phyloP scores from a whole-genome alignment of 2,329 filamentous ascomycete species.

The Nemania serpens region DNA sequence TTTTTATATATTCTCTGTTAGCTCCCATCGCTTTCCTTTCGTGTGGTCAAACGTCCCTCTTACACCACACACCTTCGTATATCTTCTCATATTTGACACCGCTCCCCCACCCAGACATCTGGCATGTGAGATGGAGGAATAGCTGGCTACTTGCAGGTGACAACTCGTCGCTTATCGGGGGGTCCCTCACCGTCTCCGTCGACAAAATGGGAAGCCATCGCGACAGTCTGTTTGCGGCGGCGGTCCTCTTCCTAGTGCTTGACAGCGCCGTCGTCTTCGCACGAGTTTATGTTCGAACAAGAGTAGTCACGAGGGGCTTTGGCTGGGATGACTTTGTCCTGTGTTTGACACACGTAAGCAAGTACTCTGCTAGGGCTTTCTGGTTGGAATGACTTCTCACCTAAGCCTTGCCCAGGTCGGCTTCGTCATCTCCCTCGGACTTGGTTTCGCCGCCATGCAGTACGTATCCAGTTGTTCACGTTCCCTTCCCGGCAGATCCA shows the following conservation, averaged over 20 bases:
- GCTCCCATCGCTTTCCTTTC: background rate
- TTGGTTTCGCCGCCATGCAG: constrained; percentile 39
- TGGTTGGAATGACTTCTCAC: constrained; percentile 20
- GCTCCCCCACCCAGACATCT: background rate
- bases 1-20: background rate
- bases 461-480: constrained; percentile 14
- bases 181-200: background rate
- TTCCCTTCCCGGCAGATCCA: background rate
- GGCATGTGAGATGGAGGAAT: constrained; percentile 17
- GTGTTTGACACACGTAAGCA: constrained; percentile 37
- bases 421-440: constrained; percentile 35
- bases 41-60: background rate
- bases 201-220: constrained; percentile 20
- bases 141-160: constrained; percentile 9
- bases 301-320: constrained; percentile 35
- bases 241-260: constrained; percentile 36
- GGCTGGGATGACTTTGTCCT: constrained; percentile 41
- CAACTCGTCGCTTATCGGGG: constrained; percentile 14
- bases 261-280: constrained; percentile 34
- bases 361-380: background rate
- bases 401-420: constrained; percentile 28
- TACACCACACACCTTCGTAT: background rate
- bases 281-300: constrained; percentile 40
- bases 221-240: constrained; percentile 35
- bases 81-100: background rate